Evolutionary conservation across 805 yeast genomes (phyloP), one percentile per base, ranked within the genome.

Genomic region (Starmera pachycereana): DNA sequence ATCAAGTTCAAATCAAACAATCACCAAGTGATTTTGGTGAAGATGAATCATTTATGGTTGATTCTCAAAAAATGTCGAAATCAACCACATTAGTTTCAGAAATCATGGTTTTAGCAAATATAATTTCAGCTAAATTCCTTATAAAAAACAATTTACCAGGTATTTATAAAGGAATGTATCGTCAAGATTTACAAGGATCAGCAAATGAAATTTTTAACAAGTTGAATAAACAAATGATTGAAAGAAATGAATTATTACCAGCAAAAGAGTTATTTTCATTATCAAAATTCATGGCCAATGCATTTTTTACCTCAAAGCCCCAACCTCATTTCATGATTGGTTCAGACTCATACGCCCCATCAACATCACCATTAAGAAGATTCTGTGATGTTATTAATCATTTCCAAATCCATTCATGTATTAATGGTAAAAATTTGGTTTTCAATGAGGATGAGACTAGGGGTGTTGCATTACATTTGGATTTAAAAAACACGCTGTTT

Each of bases 341-440:
- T 4, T 59, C 84, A 8, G 56, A 60, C 0, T 55, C 62, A 6
- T 87, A 89, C 52, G 68, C 81, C 6, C 82, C 86, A 14, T 80
- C 84, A 8, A 89, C 97, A 0, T 88, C 97, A 0, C 97, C 98
- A 2, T 64, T 92, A 46, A 69, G 97, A 56, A 66, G 97, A 47
- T 82, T 74, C 48, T 78, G 82, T 7, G 97, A 90, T 56, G 59
- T 88, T 44, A 57, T 88, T 8, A 80, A 81, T 51, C 97, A 89
- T 52, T 74, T 89, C 75, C 90, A 83, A 50, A 45, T 85, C 2
- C 80, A 76, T 40, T 54, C 74, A 1, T 57, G 52, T 40, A 41
- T 79, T 12, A 46, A 56, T 48, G 29, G 50, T 2, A 9, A 44
- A 37, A 43, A 47, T 0, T 48, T 57, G 2, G 32, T 50, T n/a